phyloP scores from a whole-genome alignment of 169 alveolate species.

The Plasmodium coatneyi region DNA sequence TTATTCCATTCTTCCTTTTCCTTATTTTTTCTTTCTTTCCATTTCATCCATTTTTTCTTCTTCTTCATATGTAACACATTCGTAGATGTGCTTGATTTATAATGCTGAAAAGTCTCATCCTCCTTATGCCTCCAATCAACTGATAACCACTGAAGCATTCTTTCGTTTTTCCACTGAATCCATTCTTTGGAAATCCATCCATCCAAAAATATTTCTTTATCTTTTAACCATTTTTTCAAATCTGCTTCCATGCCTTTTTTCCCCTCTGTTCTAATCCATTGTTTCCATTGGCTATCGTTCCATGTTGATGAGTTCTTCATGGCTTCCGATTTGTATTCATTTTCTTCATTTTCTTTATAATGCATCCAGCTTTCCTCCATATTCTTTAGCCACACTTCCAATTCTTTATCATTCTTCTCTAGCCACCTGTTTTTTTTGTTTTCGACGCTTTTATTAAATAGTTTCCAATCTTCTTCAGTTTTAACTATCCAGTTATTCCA shows the following conservation, averaged over 20 bases:
- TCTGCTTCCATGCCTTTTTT: neutral
- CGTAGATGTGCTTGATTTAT: neutral
- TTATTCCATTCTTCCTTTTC: conserved; percentile 39
- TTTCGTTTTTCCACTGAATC: conserved; percentile 26
- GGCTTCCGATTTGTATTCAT: neutral
- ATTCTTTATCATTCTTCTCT: conserved; percentile 6
- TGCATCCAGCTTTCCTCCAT: conserved; percentile 7
- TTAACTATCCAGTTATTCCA: conserved; percentile 16
- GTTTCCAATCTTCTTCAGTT: conserved; percentile 20
- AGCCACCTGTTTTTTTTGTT: conserved; percentile 11
- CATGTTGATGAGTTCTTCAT: neutral
- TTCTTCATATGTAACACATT: neutral
- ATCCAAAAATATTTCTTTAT: neutral
- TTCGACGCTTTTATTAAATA: neutral
- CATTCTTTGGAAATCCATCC: neutral
- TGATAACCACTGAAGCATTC: conserved; percentile 8
- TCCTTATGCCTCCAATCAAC: conserved; percentile 25
- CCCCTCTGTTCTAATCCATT: conserved; percentile 26
- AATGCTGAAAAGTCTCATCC: conserved; percentile 2
- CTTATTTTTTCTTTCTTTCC: conserved; percentile 14
- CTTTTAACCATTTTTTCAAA: conserved; percentile 13
- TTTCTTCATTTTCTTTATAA: neutral
- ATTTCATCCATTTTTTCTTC: neutral
- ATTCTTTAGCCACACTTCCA: neutral
- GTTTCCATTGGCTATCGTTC: conserved; percentile 13